A percentile compares a stretch with the other conserved stretches of the same genome.
phyloP scores from a whole-genome alignment of 129 eudicot genomes.

The Flaveria robusta region DNA sequence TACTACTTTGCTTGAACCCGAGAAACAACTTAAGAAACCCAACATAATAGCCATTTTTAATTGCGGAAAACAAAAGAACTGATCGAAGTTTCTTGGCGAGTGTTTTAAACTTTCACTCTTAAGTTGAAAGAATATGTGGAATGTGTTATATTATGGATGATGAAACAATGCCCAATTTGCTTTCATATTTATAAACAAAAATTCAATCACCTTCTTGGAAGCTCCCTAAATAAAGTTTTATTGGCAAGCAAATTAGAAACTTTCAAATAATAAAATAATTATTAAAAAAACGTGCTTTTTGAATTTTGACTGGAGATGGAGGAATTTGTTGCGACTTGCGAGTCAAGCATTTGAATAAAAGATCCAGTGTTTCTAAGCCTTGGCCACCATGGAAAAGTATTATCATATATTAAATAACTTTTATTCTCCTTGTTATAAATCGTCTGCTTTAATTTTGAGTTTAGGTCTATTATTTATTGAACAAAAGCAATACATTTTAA shows the following conservation, averaged over 20 bases:
- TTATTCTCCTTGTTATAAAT: not conserved
- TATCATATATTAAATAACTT: not conserved
- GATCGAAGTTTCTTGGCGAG: not conserved
- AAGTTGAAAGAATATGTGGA: not conserved
- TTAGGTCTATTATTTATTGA: no score
- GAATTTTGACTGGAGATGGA: not conserved
- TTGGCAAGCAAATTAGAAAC: not conserved
- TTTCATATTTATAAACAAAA: constrained; percentile 22
- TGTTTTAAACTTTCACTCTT: not conserved
- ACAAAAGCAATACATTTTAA: no score
- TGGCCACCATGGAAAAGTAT: not conserved
- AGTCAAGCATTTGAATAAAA: not conserved
- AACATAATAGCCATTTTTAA: constrained; percentile 22
- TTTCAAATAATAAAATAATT: not conserved
- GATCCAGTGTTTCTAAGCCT: not conserved
- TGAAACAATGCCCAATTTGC: no score
- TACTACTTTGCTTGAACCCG: constrained; percentile 9
- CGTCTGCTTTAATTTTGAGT: not conserved
- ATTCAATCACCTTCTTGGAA: not conserved
- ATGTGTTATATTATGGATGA: not conserved
- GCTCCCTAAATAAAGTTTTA: not conserved
- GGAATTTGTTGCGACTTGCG: not conserved
- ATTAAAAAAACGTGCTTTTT: not conserved
- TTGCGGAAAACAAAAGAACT: not conserved
- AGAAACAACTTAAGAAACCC: constrained; percentile 19